phyloP scores from a whole-genome alignment of 768 basidiomycete species.

The Boletus speciosus region DNA sequence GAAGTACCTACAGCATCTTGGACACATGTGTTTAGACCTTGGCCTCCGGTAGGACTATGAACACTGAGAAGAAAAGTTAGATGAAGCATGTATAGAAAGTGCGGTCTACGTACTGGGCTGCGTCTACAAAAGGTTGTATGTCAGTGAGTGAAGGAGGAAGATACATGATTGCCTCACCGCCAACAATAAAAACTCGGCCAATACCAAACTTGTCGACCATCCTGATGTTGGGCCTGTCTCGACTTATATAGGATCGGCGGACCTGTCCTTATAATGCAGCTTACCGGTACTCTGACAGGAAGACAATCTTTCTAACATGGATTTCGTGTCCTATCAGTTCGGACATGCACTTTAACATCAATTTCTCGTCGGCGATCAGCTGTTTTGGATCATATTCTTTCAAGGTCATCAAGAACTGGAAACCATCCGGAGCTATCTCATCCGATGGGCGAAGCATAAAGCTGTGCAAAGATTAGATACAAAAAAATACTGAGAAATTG shows the following conservation, averaged over 20 bases:
- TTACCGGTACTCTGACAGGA: constrained; percentile 30
- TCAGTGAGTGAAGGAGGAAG: neutral
- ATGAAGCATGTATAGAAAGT: too few species aligned
- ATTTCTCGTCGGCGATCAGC: constrained; percentile 19
- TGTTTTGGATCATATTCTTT: constrained; percentile 12
- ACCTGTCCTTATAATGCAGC: constrained; percentile 5
- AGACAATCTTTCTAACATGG: constrained; percentile 27
- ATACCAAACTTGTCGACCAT: constrained; percentile 42
- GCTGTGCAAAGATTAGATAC: neutral
- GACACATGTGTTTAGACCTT: constrained; percentile 36
- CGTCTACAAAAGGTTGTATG: constrained; percentile 33
- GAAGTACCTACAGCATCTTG: constrained; percentile 36
- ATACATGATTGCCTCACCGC: constrained; percentile 29
- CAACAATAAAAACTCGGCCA: constrained; percentile 47
- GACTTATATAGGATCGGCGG: neutral
- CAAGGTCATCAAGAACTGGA: constrained; percentile 7
- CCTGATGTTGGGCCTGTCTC: constrained; percentile 44
- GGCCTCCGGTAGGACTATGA: constrained; percentile 23
- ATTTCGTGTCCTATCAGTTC: constrained; percentile 30
- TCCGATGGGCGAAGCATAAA: constrained; percentile 14
- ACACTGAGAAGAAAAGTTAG: constrained; percentile 10
- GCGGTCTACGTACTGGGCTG: constrained; percentile 35
- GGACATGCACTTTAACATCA: constrained; percentile 30
- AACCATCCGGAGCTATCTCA: constrained; percentile 21
- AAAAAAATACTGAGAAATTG: neutral